Evolutionary conservation across 2,329 filamentous ascomycete genomes (phyloP).

Genomic region (Sporothrix schenckii): DNA sequence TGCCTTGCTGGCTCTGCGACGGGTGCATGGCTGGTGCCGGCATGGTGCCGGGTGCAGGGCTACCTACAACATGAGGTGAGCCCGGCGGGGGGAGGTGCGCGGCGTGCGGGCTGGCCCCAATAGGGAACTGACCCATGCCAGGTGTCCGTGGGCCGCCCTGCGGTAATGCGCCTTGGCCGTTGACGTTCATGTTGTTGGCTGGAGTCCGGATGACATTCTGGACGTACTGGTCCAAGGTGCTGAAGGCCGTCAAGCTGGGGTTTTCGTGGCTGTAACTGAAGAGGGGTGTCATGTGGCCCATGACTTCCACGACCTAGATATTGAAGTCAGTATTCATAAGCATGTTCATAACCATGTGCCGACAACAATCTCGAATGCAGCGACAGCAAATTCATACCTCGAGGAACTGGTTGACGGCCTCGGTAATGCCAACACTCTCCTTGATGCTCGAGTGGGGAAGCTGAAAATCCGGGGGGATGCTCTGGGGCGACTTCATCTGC

Average conservation of each 20-base stretch:
- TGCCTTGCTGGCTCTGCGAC: slow-evolving; percentile 69
- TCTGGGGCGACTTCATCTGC: slow-evolving; percentile 61
- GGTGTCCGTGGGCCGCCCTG: slow-evolving; percentile 56
- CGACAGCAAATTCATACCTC: slow-evolving; percentile 52
- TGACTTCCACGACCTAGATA: slow-evolving; percentile 63
- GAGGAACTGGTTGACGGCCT: slow-evolving; percentile 65
- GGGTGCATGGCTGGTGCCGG: slow-evolving; percentile 68
- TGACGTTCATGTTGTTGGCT: slow-evolving; percentile 47
- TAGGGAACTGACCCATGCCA: slow-evolving; percentile 59
- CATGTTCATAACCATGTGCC: background rate
- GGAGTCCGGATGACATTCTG: slow-evolving; percentile 47
- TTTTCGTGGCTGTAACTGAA: slow-evolving; percentile 62
- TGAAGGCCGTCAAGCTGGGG: slow-evolving; percentile 58
- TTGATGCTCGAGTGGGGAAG: slow-evolving; percentile 63
- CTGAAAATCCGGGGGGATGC: slow-evolving; percentile 62
- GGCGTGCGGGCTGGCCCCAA: slow-evolving; percentile 63
- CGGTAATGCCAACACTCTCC: slow-evolving; percentile 60
- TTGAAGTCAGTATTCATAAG: slow-evolving; percentile 5
- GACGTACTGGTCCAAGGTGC: slow-evolving; percentile 64
- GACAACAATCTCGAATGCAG: background rate
- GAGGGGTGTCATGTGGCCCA: slow-evolving; percentile 67
- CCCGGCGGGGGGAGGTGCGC: slow-evolving; percentile 64
- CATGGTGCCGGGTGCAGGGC: slow-evolving; percentile 64
- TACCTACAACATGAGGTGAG: slow-evolving; percentile 60
- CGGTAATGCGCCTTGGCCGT: slow-evolving; percentile 52